Evolutionary conservation across 257 asterid genomes (phyloP), one percentile per base, ranked within the genome.

Genomic region (Gynochthodes officinalis): DNA sequence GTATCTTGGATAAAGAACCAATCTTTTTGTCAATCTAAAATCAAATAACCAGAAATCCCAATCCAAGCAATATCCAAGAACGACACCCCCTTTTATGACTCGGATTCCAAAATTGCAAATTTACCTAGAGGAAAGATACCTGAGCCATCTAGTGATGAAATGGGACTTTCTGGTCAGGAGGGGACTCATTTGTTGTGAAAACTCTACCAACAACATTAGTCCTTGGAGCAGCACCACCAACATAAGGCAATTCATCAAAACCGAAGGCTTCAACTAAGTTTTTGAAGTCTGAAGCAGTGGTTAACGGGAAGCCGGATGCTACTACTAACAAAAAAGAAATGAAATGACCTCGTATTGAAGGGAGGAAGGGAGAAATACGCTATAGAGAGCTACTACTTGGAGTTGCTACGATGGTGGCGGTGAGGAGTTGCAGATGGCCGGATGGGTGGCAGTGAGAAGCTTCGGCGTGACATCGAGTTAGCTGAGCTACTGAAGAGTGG

Each of bases 181-280:
- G 97, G 60, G 97, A 88, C 64, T 93, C 96, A 33, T 93, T 93
- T 58, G 98, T 90, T 0, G 96, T 93, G 64, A 84, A 93, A 65
- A 93, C 98, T 61, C 97, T 90, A 50, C 96, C 97, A 35, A 88
- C 86, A 42, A 93, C 89, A 64, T 80, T 91, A 1, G 84, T 89
- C 78, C 97, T 76, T 28, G 97, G 96, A 69, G 98, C 96, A 32
- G 86, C 96, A 52, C 97, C 96, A 73, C 98, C 97, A 25, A 93
- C 88, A 12, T 91, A 93, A 37, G 96, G 97, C 84, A 91, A 79
- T 73, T 93, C 97, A 35, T 87, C 89, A 74, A 84, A 89, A 32
- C 88, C 96, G 19, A 93, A 91, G 53, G 95, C 94, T 76, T 89
- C 98, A 27, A 93, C 97, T 60, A 83, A 88, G 76, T 86, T 83